A percentile compares a stretch with the other conserved stretches of the same genome.
Evolutionary conservation across 2,329 filamentous ascomycete genomes (phyloP).

Genomic region (Davidsoniella eucalypti): DNA sequence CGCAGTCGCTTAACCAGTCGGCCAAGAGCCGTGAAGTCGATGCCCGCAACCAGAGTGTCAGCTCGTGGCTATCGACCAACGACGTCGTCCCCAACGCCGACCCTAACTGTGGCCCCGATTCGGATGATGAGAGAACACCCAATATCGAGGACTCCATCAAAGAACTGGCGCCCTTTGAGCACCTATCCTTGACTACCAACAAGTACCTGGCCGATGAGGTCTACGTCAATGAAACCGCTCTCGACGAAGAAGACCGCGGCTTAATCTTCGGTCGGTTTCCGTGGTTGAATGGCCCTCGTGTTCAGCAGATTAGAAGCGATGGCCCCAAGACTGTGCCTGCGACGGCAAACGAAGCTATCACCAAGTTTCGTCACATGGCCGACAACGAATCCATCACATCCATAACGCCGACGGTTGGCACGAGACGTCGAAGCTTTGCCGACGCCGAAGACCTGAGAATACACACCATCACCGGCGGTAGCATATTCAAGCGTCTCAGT

Average conservation of each 20-base stretch:
- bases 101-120: background rate
- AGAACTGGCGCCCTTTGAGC: slow-evolving; percentile 20
- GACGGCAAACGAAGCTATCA: slow-evolving; percentile 23
- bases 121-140: background rate
- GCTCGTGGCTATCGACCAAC: slow-evolving; percentile 27
- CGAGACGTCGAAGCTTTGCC: slow-evolving; percentile 47
- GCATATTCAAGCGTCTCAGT: slow-evolving; percentile 45
- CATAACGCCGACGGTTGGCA: slow-evolving; percentile 53
- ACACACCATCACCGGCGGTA: slow-evolving; percentile 29
- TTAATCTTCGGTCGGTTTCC: slow-evolving; percentile 27
- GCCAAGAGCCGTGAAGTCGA: slow-evolving; percentile 24
- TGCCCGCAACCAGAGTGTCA: slow-evolving; percentile 34
- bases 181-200: slow-evolving; percentile 30
- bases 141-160: background rate
- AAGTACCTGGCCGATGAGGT: slow-evolving; percentile 30
- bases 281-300: slow-evolving; percentile 33
- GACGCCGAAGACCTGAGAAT: slow-evolving; percentile 21
- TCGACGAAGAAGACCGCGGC: slow-evolving; percentile 28
- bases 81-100: too few species aligned
- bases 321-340: background rate
- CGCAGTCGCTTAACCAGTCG: slow-evolving; percentile 33
- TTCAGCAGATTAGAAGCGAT: slow-evolving; percentile 34
- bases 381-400: slow-evolving; percentile 44
- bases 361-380: slow-evolving; percentile 33
- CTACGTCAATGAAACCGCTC: slow-evolving; percentile 29